A percentile compares a stretch with the other conserved stretches of the same genome.
These are phyloP conservation scores for Leishmania arabica DNA, from an alignment of 208 protist genomes.

Conservation along the genomic window DNA sequence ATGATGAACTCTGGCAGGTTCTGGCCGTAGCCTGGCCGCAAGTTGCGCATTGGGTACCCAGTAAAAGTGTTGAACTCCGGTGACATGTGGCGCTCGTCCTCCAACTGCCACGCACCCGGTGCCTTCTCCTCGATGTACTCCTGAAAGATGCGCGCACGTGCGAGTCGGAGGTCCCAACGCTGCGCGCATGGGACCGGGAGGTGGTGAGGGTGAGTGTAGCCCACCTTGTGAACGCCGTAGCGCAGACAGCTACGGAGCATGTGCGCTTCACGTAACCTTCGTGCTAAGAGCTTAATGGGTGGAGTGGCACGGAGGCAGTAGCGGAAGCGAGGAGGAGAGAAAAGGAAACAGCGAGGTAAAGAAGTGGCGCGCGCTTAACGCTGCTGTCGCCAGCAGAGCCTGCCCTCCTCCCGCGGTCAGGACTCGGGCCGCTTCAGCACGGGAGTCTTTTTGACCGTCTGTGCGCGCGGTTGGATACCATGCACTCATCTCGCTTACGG, in stretches of 20 bases:
- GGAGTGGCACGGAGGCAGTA: background rate
- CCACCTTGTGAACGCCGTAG: slow-evolving; percentile 77
- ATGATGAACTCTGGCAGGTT: slow-evolving; percentile 87
- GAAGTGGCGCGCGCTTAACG: background rate
- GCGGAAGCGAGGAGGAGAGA: background rate
- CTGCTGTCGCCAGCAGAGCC: background rate
- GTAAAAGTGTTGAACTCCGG: slow-evolving; percentile 92
- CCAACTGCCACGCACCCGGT: slow-evolving; percentile 87
- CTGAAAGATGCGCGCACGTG: slow-evolving; percentile 85
- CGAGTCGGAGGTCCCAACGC: slow-evolving; percentile 87
- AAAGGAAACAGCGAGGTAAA: background rate
- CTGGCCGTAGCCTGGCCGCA: slow-evolving; percentile 88
- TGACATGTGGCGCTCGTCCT: slow-evolving; percentile 91
- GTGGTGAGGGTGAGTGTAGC: slow-evolving; percentile 62
- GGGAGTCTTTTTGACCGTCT: background rate
- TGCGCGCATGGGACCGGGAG: slow-evolving; percentile 86
- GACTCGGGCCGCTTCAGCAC: too few species aligned
- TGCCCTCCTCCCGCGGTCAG: background rate
- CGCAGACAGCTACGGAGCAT: slow-evolving; percentile 25
- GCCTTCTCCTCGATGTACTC: slow-evolving; percentile 92
- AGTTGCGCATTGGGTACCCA: slow-evolving; percentile 83
- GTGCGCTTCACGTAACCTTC: slow-evolving; percentile 3
- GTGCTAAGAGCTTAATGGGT: background rate
- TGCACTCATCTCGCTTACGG: background rate
- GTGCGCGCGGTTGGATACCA: too few species aligned